Evolutionary conservation across 371 early-diverging fungal species (phyloP), one percentile per base, ranked within the genome.

Genomic region (Polyrhizophydium stewartii): DNA sequence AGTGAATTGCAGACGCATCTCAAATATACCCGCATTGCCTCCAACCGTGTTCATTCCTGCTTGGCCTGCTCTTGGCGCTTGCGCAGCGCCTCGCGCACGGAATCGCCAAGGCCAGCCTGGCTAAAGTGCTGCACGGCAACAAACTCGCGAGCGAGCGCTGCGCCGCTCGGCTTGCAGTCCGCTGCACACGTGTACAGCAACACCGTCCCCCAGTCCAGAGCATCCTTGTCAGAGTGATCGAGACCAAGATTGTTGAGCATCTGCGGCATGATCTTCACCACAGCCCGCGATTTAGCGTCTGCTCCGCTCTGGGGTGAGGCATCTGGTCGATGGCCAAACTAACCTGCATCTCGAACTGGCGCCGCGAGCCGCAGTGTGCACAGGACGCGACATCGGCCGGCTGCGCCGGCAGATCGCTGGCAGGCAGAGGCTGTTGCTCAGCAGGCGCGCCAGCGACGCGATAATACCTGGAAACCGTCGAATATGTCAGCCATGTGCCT

Each of bases 271-370:
- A 89, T 78, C 86, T 87, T 3, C 24, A 31, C 12, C 17, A n/a
- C 43, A 43, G n/a, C 16, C n/a, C 43, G n/a, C n/a, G 43, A 16
- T 17, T 47, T 22, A 25, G 49, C 7, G 49, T 47, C 16, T 7
- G 49, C n/a, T 43, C 22, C 22, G 28, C 22, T 25, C 7, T 3
- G 16, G 3, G 16, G 28, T 3, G 25, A 47, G 7, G 49, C 7
- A 47, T 47, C 7, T 3, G 28, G 3, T 3, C 3, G 35, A 35
- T 35, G 35, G 35, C 7, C 35, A 35, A 35, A 13, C 3, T 35
- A 21, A 91, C 88, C 79, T 96, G 97, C 68, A 96, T 91, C 71
- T 97, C 98, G 74, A 96, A 93, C 32, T 88, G 83, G 33, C 96
- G 82, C 30, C 77, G 74, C 3, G 79, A 81, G 13, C 85, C 81